phyloP scores from a whole-genome alignment of 192 early-diverging fungal genomes.

The Backusella luteola region DNA sequence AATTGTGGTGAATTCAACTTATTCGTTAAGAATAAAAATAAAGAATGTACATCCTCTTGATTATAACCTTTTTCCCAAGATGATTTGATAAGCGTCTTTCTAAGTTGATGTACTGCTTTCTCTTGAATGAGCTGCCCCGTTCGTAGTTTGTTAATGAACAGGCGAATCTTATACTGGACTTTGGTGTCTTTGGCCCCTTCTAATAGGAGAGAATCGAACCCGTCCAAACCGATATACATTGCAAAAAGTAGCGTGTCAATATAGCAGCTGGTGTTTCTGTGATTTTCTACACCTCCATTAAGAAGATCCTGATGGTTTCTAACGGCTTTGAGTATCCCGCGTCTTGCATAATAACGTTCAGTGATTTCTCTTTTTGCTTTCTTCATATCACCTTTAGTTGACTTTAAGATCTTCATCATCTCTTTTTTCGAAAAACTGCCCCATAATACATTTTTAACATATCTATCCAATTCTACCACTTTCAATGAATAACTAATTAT shows the following conservation, averaged over 20 bases:
- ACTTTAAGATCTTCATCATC: background rate
- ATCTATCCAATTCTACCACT: background rate
- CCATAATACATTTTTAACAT: background rate
- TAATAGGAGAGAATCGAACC: conserved; percentile 49
- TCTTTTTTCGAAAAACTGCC: background rate
- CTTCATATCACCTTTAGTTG: background rate
- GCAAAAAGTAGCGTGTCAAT: conserved; percentile 64
- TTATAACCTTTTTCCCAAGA: conserved; percentile 42
- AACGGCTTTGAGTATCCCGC: background rate
- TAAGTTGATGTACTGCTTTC: conserved; percentile 47
- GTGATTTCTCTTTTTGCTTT: background rate
- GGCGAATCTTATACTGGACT: conserved; percentile 47
- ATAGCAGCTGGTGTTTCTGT: conserved; percentile 62
- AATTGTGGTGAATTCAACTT: conserved; percentile 61
- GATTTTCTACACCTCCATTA: conserved; percentile 43
- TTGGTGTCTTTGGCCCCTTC: conserved; percentile 27
- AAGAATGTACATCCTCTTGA: conserved; percentile 67
- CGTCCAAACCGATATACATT: conserved; percentile 58
- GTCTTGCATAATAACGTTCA: no score
- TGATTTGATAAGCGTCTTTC: conserved; percentile 43
- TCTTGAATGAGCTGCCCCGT: conserved; percentile 53
- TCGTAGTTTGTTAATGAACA: conserved; percentile 60
- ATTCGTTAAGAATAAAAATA: conserved; percentile 64
- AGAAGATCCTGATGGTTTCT: background rate
- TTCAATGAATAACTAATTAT: background rate